A percentile compares a stretch with the other conserved stretches of the same genome.
Evolutionary conservation across 306 rosid species (phyloP).

Genomic region (Cicer pinnatifidum): DNA sequence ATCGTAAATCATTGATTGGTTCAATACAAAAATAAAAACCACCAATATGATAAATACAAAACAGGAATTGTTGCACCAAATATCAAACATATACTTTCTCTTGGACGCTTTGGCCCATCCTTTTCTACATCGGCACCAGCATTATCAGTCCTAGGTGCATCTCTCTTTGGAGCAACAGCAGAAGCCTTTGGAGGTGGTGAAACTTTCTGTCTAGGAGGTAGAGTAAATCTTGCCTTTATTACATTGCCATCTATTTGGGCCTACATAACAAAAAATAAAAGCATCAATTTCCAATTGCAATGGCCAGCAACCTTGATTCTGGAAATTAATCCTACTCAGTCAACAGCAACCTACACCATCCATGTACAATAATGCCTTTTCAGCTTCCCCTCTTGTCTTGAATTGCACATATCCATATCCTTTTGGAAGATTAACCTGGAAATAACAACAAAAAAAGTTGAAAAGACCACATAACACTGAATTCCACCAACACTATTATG

Average conservation of each 20-base stretch:
- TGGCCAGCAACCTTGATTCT: slow-evolving; percentile 24
- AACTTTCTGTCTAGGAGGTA: slow-evolving; percentile 79
- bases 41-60: slow-evolving; percentile 1
- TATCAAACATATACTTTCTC: slow-evolving; percentile 67
- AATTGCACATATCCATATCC: slow-evolving; percentile 95
- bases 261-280: slow-evolving; percentile 56
- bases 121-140: slow-evolving; percentile 68
- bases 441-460: neutral
- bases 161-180: slow-evolving; percentile 73
- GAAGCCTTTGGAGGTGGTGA: slow-evolving; percentile 74
- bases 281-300: slow-evolving; percentile 39
- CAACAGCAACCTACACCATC: slow-evolving; percentile 79
- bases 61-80: slow-evolving; percentile 7
- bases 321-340: slow-evolving; percentile 32
- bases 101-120: slow-evolving; percentile 78
- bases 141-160: slow-evolving; percentile 74
- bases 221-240: slow-evolving; percentile 84
- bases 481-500: slow-evolving; percentile 1
- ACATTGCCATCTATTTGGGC: slow-evolving; percentile 97
- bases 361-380: slow-evolving; percentile 82
- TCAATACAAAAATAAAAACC: slow-evolving; percentile 33
- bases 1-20: slow-evolving; percentile 39
- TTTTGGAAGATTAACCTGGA: slow-evolving; percentile 93
- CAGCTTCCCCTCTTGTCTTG: slow-evolving; percentile 89
- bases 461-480: slow-evolving; percentile 4